phyloP scores from a whole-genome alignment of 2,329 filamentous ascomycete species.

The Trichoderma semiorbis region DNA sequence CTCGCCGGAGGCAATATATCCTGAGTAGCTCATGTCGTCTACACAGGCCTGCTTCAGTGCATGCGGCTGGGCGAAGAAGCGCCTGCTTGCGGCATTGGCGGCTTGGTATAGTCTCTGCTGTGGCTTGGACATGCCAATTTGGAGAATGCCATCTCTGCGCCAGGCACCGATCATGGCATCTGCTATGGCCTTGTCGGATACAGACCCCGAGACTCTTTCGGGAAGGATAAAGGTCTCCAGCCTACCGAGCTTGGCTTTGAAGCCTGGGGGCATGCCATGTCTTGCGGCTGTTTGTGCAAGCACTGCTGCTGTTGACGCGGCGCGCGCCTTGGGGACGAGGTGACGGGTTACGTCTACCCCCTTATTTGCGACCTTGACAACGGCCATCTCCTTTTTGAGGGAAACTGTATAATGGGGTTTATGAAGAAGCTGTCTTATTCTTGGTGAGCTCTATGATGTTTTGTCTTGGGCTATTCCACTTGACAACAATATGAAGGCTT shows the following conservation, averaged over 20 bases:
- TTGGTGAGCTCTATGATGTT: not conserved
- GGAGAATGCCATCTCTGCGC: constrained; percentile 45
- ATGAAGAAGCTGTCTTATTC: not conserved
- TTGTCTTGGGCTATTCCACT: not conserved
- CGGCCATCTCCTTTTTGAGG: not conserved
- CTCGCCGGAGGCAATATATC: constrained; percentile 49
- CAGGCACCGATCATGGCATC: constrained; percentile 41
- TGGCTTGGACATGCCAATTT: constrained; percentile 38
- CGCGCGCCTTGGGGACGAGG: not conserved
- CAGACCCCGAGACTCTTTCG: constrained; percentile 32
- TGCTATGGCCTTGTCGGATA: constrained; percentile 36
- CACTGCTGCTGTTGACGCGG: constrained; percentile 5
- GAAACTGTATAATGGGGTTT: not conserved
- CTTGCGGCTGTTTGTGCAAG: not conserved
- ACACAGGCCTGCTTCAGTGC: constrained; percentile 41
- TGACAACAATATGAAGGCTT: not conserved
- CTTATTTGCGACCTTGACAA: constrained; percentile 1
- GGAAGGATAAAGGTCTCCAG: constrained; percentile 45
- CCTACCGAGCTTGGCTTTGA: constrained; percentile 24
- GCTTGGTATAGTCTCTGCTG: constrained; percentile 36
- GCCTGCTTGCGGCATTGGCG: constrained; percentile 36
- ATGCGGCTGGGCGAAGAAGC: constrained; percentile 38
- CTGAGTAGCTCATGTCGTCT: constrained; percentile 44
- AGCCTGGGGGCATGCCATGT: constrained; percentile 29
- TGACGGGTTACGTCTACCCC: not conserved